Base-by-base conservation (phyloP, 2,329 filamentous ascomycete genomes). In the Penicillium thymicola region DNA sequence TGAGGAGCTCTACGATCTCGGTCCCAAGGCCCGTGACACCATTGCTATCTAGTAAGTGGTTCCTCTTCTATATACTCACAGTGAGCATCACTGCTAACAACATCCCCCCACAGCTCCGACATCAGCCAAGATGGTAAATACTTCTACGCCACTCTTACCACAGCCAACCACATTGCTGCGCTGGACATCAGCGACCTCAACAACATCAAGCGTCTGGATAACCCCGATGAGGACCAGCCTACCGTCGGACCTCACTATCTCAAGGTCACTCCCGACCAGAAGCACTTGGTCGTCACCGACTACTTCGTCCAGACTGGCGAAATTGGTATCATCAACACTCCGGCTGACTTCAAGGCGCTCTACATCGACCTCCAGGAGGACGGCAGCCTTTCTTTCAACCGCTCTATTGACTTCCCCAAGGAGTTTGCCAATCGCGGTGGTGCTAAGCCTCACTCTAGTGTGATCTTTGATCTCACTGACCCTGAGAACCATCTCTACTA, bases 271-370 rank as follows among this genome's bases (percentile, higher is more conserved):
- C 84, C 84, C 0, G 84, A 86, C 61, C 83, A 86, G 76, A 85
- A 85, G 76, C 82, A 86, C 67, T 70, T 87, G 16, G 76, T 86
- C 2, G 83, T 86, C 14, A 85, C 82, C n/a, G 85, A 85, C 51
- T 87, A 87, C 74, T 87, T 87, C 65, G 82, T 87, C 3, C 83
- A 87, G 72, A 82, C 79, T 10, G 83, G 84, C 27, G 80, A 83
- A 54, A 85, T 86, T 55, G 81, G 81, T 7, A 73, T 86, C 2
- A 77, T 86, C 65, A 85, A 86, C 66, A 85, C 83, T 0, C 82
- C 83, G 0, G 82, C 77, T 21, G 84, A 86, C 67, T 86, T 80
- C 78, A 85, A 85, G 75, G 83, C 78, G 0, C 79, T 82, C 60
- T 86, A 84, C 75, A 83, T 86, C 61, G 84, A 86, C 56, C 79